phyloP scores from a whole-genome alignment of 805 yeast genomes.

The Maudiozyma bulderi region DNA sequence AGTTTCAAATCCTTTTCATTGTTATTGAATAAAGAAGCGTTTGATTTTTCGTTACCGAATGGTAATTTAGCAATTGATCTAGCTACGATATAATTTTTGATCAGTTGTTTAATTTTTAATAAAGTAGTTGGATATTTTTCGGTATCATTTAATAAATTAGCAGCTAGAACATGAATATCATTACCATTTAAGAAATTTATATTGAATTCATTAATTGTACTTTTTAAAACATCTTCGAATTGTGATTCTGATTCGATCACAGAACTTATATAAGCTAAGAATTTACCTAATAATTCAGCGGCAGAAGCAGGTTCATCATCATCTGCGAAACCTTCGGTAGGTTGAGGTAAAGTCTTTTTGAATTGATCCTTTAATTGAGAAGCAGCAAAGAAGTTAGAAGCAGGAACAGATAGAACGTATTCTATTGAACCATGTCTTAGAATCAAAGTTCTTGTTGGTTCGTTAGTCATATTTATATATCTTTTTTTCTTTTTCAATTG shows the following conservation, averaged over 20 bases:
- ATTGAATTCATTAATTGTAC: conserved; percentile 76
- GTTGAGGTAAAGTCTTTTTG: conserved; percentile 61
- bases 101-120: conserved; percentile 60
- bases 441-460: conserved; percentile 66
- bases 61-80: conserved; percentile 42
- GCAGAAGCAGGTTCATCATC: conserved; percentile 85
- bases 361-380: conserved; percentile 86
- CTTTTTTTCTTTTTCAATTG: not conserved
- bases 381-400: conserved; percentile 65
- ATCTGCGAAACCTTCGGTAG: conserved; percentile 75
- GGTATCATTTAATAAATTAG: conserved; percentile 46
- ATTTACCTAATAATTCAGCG: conserved; percentile 74
- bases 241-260: conserved; percentile 35
- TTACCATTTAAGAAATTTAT: conserved; percentile 59
- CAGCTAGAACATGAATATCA: conserved; percentile 87
- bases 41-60: conserved; percentile 35
- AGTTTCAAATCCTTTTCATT: conserved; percentile 48
- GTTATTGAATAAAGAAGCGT: conserved; percentile 58
- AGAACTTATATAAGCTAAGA: conserved; percentile 62
- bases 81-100: conserved; percentile 68
- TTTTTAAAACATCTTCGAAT: conserved; percentile 58
- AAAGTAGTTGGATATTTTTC: conserved; percentile 52
- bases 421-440: conserved; percentile 81
- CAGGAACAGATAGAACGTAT: conserved; percentile 80
- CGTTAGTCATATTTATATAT: conserved; percentile 4